Evolutionary conservation across 1,284 basidiomycete species (phyloP), one percentile per base, ranked within the genome.

Genomic region (Ganoderma lucidum): DNA sequence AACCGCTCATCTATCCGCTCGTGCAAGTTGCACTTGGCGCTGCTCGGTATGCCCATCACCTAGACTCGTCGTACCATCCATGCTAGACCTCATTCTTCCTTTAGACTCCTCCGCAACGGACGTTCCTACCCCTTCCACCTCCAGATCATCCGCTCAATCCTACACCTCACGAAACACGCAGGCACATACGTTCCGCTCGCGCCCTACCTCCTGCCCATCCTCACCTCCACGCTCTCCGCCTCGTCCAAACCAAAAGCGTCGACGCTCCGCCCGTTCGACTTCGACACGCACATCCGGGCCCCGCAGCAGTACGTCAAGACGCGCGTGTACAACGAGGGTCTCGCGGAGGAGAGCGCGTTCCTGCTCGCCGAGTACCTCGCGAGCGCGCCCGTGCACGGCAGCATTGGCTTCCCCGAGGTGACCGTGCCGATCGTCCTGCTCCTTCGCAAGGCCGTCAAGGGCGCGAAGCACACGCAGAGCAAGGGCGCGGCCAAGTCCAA

Each of bases 1-100:
- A 92, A 78, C 90, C 96, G 19, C 85, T 99, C 70, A 92, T 99
- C 69, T 99, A 98, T 81, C 98, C 98, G 9, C 87, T 99, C 8
- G 95, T 97, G 6, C 98, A 99, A 81, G 95, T 99, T 61, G 90
- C 94, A 56, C 85, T 98, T 42, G 98, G 98, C 51, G 94, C 96
- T 61, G 93, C 97, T 74, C 92, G 92, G 96, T 97, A 80, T 75
- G 91, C 77, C 30, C 35, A 5, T 19, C 3, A 15, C 6, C 23
- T 30, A n/a, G 15, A 19, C 15, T 30, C 23, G 53, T 6, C 1
- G 5, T 5, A 10, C 12, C 35, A 8, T 14, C 35, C 4, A 42
- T 28, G 45, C 14, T 37, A 10, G 14, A 23, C 41, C 67, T 48
- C 58, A 42, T 6, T 12, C n/a, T 39, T 56, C 14, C 32, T 69